Evolutionary conservation across 371 early-diverging fungal species (phyloP).

Genomic region (Rhizopus delemar): DNA sequence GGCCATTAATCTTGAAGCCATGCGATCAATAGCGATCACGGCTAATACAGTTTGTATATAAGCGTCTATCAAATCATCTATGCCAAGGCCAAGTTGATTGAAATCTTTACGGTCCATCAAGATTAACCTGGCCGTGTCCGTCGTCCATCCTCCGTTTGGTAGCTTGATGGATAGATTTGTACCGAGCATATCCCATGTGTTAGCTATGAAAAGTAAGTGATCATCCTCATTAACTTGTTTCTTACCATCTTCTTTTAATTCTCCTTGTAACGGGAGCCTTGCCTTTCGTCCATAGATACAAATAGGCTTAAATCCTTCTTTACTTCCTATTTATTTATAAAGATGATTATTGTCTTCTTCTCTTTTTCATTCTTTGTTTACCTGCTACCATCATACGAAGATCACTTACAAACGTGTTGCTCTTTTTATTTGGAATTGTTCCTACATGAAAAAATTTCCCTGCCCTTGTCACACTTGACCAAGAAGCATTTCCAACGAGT

Average conservation of each 20-base stretch:
- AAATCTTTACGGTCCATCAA: slow-evolving; percentile 95
- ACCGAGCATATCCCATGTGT: slow-evolving; percentile 93
- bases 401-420: slow-evolving; percentile 85
- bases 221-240: too few relatives aligned
- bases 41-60: slow-evolving; percentile 90
- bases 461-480: slow-evolving; percentile 79
- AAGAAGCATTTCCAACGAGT: slow-evolving; percentile 90
- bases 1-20: slow-evolving; percentile 76
- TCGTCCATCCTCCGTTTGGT: slow-evolving; percentile 80
- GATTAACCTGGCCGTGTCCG: slow-evolving; percentile 81
- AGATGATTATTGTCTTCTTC: background rate
- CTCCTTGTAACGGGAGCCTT: slow-evolving; percentile 70
- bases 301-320: slow-evolving; percentile 82
- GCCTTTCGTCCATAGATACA: slow-evolving; percentile 88
- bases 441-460: slow-evolving; percentile 92
- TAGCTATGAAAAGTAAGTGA: slow-evolving; percentile 16
- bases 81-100: slow-evolving; percentile 85
- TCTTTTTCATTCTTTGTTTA: slow-evolving; percentile 25
- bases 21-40: slow-evolving; percentile 90
- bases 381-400: slow-evolving; percentile 91
- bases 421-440: slow-evolving; percentile 89
- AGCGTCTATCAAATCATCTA: slow-evolving; percentile 92
- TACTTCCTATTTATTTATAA: slow-evolving; percentile 30
- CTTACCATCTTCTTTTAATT: slow-evolving; percentile 57
- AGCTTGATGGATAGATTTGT: slow-evolving; percentile 86